Conservation (phyloP, 2,329 filamentous ascomycete species). For the Biscogniauxia marginata region DNA sequence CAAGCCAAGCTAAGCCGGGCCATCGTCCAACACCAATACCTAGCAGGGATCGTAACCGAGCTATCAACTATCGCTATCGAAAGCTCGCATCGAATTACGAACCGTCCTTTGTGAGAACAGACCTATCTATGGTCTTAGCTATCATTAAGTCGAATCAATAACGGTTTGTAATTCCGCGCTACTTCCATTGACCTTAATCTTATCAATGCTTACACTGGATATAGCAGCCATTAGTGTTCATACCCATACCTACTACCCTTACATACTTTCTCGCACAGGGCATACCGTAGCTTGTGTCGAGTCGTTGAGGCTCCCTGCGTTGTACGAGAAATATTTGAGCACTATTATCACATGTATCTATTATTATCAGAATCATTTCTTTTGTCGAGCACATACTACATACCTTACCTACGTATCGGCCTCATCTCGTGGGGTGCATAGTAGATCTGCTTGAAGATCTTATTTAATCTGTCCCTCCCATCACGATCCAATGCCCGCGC, state of each 20-base stretch:
- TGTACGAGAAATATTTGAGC: too few relatives aligned
- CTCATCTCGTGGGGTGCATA: not conserved
- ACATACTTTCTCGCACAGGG: too few relatives aligned
- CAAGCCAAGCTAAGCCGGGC: not conserved
- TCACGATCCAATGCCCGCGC: not conserved
- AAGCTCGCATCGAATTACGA: not conserved
- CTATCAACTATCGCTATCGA: not conserved
- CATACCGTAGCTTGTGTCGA: too few relatives aligned
- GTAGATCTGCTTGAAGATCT: not conserved
- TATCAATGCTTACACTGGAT: too few relatives aligned
- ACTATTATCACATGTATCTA: not conserved
- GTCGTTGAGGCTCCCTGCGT: too few relatives aligned
- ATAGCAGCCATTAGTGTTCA: too few relatives aligned
- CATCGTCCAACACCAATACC: not conserved
- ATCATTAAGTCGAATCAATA: not conserved
- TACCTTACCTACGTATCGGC: too few relatives aligned
- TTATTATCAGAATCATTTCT: not conserved
- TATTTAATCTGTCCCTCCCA: not conserved
- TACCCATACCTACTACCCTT: too few relatives aligned
- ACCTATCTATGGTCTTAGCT: not conserved
- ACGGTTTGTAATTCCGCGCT: not conserved
- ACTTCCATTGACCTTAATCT: not conserved
- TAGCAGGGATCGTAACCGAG: not conserved
- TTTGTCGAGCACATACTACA: not conserved
- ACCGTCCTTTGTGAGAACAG: not conserved